These are phyloP conservation scores for Marasmius sp. DNA, from an alignment of 1,284 basidiomycete species.

Conservation along the genomic window DNA sequence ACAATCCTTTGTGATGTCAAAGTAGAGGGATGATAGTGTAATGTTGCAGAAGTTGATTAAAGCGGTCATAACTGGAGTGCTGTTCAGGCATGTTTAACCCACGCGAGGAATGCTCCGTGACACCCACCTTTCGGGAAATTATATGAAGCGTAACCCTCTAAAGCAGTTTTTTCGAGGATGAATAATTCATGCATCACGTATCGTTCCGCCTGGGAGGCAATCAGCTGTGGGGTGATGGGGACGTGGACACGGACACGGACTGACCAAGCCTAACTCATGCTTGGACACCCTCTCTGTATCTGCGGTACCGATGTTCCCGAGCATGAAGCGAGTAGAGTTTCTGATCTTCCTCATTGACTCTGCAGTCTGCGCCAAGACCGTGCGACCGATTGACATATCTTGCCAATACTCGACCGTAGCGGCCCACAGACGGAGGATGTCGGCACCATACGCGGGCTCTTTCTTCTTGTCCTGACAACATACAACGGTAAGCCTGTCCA, in stretches of 20 bases:
- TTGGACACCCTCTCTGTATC: constrained; percentile 37
- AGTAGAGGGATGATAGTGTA: constrained; percentile 82
- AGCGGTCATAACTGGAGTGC: constrained; percentile 50
- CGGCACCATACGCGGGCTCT: constrained; percentile 81
- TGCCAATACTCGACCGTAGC: constrained; percentile 89
- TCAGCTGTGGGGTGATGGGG: constrained; percentile 7
- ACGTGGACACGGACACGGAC: constrained; percentile 22
- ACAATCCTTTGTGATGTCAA: constrained; percentile 90
- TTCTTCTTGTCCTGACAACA: constrained; percentile 59
- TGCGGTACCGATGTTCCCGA: constrained; percentile 72
- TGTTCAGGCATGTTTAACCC: not conserved
- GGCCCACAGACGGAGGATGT: constrained; percentile 89
- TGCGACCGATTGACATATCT: constrained; percentile 86
- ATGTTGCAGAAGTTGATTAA: constrained; percentile 70
- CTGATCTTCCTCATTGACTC: constrained; percentile 86
- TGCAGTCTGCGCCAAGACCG: constrained; percentile 74
- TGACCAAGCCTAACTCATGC: constrained; percentile 62
- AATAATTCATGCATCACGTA: constrained; percentile 88
- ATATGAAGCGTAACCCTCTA: constrained; percentile 71
- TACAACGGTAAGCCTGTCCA: not conserved
- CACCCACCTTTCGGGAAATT: constrained; percentile 82
- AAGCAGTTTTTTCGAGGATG: constrained; percentile 64
- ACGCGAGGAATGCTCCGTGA: not conserved
- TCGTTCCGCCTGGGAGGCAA: constrained; percentile 64
- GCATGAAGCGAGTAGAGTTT: constrained; percentile 87